Base-by-base conservation (phyloP, 1,139 yeast genomes). In the Maudiozyma humilis region DNA sequence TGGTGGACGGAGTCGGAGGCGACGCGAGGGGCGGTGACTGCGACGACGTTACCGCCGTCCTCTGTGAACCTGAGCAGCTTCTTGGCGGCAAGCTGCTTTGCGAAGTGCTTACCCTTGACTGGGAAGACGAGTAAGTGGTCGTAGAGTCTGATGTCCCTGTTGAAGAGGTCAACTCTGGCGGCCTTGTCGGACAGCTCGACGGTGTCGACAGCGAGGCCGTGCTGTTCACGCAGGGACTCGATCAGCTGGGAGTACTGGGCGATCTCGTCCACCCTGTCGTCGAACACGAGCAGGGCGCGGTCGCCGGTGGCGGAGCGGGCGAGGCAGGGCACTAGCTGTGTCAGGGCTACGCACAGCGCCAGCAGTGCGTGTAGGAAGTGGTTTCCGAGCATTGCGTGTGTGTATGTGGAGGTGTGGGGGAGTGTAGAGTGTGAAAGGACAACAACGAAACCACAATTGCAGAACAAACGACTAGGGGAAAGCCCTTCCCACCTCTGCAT, bases 31-130 rank as follows among this genome's bases (percentile, higher is more conserved):
- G 73, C 66, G 0, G 80, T 72, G 25, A 87, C 69, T 16, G 82
- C 76, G 29, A 91, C 60, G 14, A 91, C 60, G 60, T 88, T 84
- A 47, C 96, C 96, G 36, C 89, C 85, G 16, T 68, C 68, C 38
- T 60, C 62, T 55, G 81, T 70, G 56, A 79, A 86, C 36, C 76
- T 69, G 43, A 79, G 55, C 40, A 82, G 55, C 18, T 60, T 60
- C 29, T 65, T 58, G 4, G 72, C 67, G 3, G 69, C 59, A 40
- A 77, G 56, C 25, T 67, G 66, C 36, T 68, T 66, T 15, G 74
- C 74, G 14, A 79, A 57, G 36, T 54, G 58, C 53, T 65, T 71
- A 52, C 56, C 59, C 44, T 67, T 71, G 12, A 69, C 54, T 20
- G 87, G 86, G 41, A 79, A 68, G 20, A 82, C 49, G 31, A 82